Conservation (phyloP, 495 filamentous ascomycete genomes). For the Hypoxylon subgilvum region DNA sequence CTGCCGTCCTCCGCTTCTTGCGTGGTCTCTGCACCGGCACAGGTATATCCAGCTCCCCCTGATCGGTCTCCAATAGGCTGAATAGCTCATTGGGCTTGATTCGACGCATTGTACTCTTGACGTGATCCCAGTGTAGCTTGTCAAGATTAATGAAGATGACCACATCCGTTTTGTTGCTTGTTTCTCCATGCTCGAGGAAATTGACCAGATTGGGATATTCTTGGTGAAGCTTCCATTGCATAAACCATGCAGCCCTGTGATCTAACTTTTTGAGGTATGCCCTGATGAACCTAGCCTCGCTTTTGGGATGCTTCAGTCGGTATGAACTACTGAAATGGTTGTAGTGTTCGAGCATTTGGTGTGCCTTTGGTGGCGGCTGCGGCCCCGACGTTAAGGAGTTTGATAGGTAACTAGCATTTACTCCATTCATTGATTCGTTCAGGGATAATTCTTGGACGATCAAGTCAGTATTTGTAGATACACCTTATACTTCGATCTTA, state of each 20-base stretch:
- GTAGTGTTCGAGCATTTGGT: constrained; percentile 28
- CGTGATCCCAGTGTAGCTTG: constrained; percentile 20
- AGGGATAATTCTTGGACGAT: neutral
- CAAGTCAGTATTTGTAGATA: neutral
- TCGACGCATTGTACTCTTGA: constrained; percentile 23
- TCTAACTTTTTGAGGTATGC: constrained; percentile 28
- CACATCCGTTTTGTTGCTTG: constrained; percentile 9
- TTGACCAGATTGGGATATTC: constrained; percentile 19
- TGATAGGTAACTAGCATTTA: neutral
- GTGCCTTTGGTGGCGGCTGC: constrained; percentile 20
- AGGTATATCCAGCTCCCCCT: neutral
- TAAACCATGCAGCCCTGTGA: constrained; percentile 15
- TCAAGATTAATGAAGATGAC: constrained; percentile 14
- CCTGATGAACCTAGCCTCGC: constrained; percentile 22
- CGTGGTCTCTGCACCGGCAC: neutral
- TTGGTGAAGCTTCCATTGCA: constrained; percentile 19
- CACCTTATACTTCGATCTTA: constrained; percentile 3
- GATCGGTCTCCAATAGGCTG: constrained; percentile 7
- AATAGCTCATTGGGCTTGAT: constrained; percentile 25
- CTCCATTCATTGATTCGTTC: neutral
- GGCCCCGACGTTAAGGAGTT: neutral
- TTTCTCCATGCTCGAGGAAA: constrained; percentile 2
- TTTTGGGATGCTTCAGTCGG: constrained; percentile 30
- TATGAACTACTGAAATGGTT: constrained; percentile 32
- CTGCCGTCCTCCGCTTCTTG: neutral